A percentile compares a stretch with the other conserved stretches of the same genome.
Conservation (phyloP, 2,329 filamentous ascomycete genomes). For the Fusarium redolens region DNA sequence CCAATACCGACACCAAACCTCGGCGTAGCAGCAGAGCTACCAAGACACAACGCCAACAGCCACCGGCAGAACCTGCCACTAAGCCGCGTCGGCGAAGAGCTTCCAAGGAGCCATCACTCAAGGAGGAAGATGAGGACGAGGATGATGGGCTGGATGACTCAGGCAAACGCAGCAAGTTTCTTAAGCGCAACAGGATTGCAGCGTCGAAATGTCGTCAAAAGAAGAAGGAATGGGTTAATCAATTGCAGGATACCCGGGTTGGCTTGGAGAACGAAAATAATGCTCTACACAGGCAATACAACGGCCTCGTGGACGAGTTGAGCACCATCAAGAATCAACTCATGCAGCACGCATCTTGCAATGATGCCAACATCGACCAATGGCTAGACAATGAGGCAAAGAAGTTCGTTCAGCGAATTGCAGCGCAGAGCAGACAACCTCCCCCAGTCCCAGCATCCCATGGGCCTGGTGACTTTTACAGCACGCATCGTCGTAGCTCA, state of each 20-base stretch:
- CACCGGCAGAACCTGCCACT: neutral
- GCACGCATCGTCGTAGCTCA: constrained; percentile 11
- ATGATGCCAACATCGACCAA: constrained; percentile 63
- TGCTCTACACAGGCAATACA: constrained; percentile 57
- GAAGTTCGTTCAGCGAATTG: constrained; percentile 56
- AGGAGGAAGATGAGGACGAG: constrained; percentile 36
- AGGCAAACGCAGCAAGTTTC: constrained; percentile 65
- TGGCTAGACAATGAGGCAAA: constrained; percentile 66
- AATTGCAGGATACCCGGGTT: constrained; percentile 60
- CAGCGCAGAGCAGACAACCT: neutral
- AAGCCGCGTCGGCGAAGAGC: neutral
- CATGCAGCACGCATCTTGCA: constrained; percentile 64
- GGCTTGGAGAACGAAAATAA: constrained; percentile 58
- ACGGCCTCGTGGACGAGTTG: constrained; percentile 57
- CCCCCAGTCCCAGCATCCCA: neutral
- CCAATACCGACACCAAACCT: neutral
- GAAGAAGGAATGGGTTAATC: constrained; percentile 65
- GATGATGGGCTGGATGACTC: constrained; percentile 41
- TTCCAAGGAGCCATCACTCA: neutral
- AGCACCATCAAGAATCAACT: constrained; percentile 61
- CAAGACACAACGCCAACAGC: neutral
- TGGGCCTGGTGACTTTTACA: neutral
- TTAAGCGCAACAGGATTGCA: constrained; percentile 78
- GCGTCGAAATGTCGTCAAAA: constrained; percentile 81
- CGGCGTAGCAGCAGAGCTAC: neutral